A percentile compares a stretch with the other conserved stretches of the same genome.
These are phyloP conservation scores for Russula compacta DNA, from an alignment of 768 basidiomycete genomes.

Conservation along the genomic window DNA sequence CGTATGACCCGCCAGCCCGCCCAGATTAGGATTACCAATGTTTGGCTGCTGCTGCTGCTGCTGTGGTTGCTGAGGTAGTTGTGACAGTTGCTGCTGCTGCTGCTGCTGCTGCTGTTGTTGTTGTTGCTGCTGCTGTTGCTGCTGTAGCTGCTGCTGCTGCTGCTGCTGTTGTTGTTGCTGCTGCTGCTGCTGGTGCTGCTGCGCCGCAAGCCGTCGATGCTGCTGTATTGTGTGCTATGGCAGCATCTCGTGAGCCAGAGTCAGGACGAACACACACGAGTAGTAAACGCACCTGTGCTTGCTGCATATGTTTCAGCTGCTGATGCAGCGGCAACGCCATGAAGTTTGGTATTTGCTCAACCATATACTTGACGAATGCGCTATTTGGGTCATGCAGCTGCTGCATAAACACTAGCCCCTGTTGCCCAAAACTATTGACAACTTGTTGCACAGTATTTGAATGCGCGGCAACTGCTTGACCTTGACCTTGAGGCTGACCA, in stretches of 20 bases:
- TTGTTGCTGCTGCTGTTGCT: constrained; percentile 5
- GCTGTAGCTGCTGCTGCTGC: constrained; percentile 15
- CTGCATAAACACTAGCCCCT: constrained; percentile 14
- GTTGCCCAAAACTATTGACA: constrained; percentile 1
- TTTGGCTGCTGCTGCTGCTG: constrained; percentile 25
- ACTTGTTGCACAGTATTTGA: constrained; percentile 5
- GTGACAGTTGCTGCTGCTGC: constrained; percentile 22
- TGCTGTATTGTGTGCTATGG: constrained; percentile 9
- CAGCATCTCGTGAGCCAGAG: not conserved
- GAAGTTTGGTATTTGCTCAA: constrained; percentile 16
- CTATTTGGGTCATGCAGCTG: constrained; percentile 20
- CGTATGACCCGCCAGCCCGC: constrained; percentile 1
- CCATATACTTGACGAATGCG: constrained; percentile 18
- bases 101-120: not conserved
- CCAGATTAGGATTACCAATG: constrained; percentile 6
- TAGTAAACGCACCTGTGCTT: constrained; percentile 14
- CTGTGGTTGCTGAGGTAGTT: constrained; percentile 22
- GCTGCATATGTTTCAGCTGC: constrained; percentile 16
- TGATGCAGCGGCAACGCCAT: constrained; percentile 13
- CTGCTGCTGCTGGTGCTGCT: constrained; percentile 1
- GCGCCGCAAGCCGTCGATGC: constrained; percentile 1
- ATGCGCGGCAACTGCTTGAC: constrained; percentile 1
- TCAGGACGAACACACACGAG: not conserved
- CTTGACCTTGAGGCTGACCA: constrained; percentile 1
- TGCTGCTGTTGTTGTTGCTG: constrained; percentile 11